Conservation (phyloP, 192 early-diverging fungal genomes). For the Backusella luteola region DNA sequence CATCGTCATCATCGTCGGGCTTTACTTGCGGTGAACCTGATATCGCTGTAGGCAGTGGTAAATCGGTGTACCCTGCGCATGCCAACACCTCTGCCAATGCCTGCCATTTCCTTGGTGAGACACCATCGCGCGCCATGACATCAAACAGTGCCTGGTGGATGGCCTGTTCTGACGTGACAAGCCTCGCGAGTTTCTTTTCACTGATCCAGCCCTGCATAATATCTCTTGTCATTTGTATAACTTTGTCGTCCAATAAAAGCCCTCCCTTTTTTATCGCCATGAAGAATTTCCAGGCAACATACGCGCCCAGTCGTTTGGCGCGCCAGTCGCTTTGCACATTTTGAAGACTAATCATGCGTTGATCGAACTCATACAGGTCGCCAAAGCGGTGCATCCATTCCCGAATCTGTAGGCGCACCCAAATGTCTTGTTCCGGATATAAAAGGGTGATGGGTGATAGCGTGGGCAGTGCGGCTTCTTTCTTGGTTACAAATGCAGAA, state of each 20-base stretch:
- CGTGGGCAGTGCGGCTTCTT: not conserved
- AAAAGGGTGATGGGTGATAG: constrained; percentile 10
- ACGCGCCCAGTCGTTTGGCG: not conserved
- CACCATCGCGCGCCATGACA: constrained; percentile 3
- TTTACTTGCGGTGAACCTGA: not conserved
- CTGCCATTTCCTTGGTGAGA: constrained; percentile 10
- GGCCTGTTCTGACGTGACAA: not conserved
- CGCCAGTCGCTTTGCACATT: constrained; percentile 35
- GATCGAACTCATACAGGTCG: constrained; percentile 4
- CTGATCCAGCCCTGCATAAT: constrained; percentile 10
- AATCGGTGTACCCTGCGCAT: not conserved
- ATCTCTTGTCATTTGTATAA: not conserved
- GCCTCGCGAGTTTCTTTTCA: constrained; percentile 1
- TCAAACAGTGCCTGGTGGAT: not conserved
- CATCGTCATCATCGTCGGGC: not conserved
- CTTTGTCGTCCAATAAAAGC: not conserved
- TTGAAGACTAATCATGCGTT: constrained; percentile 15
- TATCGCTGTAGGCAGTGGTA: not conserved
- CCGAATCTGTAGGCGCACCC: constrained; percentile 28
- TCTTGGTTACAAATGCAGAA: not conserved
- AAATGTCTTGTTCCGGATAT: constrained; percentile 23
- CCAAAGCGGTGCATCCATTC: constrained; percentile 26
- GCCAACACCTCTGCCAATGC: constrained; percentile 10
- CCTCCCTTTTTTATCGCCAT: not conserved
- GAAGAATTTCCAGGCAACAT: constrained; percentile 13